Evolutionary conservation across 2,329 filamentous ascomycete species (phyloP), one percentile per base, ranked within the genome.

Genomic region (Colletotrichum tabaci): DNA sequence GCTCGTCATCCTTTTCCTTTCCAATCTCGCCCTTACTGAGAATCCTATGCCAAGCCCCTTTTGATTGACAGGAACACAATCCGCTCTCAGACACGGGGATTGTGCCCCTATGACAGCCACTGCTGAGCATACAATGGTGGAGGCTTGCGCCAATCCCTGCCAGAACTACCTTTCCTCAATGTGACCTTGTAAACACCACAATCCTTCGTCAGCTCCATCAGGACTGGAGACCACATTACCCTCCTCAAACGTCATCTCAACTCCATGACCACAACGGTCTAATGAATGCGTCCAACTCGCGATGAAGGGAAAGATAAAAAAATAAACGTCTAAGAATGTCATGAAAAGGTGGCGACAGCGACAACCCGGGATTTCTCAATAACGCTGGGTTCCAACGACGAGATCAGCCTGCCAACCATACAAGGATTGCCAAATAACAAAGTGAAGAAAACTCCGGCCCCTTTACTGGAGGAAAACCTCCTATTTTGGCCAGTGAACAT

Each of bases 401-500:
- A 50, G 42, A 56, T 26, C 30, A 30, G 61, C 53, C 44, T 50
- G 47, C 55, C 60, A 62, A 40, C 47, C 61, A 47, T 64, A 64
- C 61, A 56, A 58, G 62, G 38, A 53, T 61, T 56, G 47, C 66
- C 26, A 21, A n/a, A 42, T 30, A 70, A 61, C 40, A 67, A 57
- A 66, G 44, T 44, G 55, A 66, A 74, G 71, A 65, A 67, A 70
- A 71, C 65, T 53, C 71, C 61, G 49, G 67, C 57, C 73, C 67
- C 69, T 60, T 66, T 58, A 65, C 53, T 56, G 64, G 60, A 53
- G 40, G 15, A 21, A 53, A n/a, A 63, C 42, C 74, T 71, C 75
- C 74, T 74, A 49, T 79, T 80, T 79, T 80, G 76, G 77, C 79
- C 80, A 79, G 80, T 81, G 74, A 79, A 76, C 74, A 76, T 75